phyloP scores from a whole-genome alignment of 2,329 filamentous ascomycete species.

The Pseudonectria foliicola region DNA sequence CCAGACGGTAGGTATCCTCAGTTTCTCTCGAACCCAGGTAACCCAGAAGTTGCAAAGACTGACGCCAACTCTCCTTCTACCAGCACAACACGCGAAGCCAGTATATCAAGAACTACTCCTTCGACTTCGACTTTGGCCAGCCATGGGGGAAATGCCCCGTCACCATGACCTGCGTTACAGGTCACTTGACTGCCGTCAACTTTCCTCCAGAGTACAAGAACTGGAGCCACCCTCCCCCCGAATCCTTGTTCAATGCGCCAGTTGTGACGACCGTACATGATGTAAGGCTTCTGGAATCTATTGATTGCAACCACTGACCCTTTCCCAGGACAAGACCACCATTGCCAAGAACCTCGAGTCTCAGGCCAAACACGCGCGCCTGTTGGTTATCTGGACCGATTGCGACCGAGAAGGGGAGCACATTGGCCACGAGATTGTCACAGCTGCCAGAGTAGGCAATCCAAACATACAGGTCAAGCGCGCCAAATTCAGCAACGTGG shows the following conservation, averaged over 20 bases:
- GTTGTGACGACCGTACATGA: constrained; percentile 62
- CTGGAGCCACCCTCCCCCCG: constrained; percentile 77
- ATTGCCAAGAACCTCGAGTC: constrained; percentile 80
- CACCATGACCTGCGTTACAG: constrained; percentile 88
- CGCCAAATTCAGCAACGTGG: constrained; percentile 92
- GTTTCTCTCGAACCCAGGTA: not conserved
- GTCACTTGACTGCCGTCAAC: constrained; percentile 76
- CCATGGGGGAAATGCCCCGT: constrained; percentile 77
- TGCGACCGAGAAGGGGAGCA: constrained; percentile 97
- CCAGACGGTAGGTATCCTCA: constrained; percentile 51
- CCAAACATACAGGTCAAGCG: constrained; percentile 69
- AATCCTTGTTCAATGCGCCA: constrained; percentile 72
- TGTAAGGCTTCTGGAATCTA: constrained; percentile 35
- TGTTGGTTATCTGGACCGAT: constrained; percentile 96
- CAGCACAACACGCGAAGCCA: constrained; percentile 63
- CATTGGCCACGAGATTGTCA: constrained; percentile 85
- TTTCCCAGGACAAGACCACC: constrained; percentile 60
- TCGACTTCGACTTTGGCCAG: constrained; percentile 77
- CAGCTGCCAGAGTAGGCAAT: constrained; percentile 71
- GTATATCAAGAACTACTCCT: constrained; percentile 92
- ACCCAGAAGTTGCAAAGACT: constrained; percentile 8
- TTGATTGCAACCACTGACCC: constrained; percentile 7
- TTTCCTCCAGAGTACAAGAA: constrained; percentile 68
- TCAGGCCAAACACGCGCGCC: constrained; percentile 64
- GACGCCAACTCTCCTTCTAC: constrained; percentile 4